Evolutionary conservation across 1,139 yeast genomes (phyloP).

Genomic region (Zhuliangozyma parablackwelliae): DNA sequence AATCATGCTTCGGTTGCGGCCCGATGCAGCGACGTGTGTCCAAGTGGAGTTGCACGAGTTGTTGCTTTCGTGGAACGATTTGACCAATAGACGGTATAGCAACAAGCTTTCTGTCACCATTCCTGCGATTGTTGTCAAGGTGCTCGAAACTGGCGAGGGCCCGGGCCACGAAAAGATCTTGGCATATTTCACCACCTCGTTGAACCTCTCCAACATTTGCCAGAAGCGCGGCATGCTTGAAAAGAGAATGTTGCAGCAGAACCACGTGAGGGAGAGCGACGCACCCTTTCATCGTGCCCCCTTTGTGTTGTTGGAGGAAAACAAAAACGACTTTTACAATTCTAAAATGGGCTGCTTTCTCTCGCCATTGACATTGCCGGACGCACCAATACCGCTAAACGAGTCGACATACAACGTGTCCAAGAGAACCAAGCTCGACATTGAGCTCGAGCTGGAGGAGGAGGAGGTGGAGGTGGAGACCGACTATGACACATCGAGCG

Average conservation of each 20-base stretch:
- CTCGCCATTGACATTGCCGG: constrained; percentile 64
- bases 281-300: constrained; percentile 80
- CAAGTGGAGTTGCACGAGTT: constrained; percentile 32
- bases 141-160: constrained; percentile 20
- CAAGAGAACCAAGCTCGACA: constrained; percentile 4
- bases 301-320: constrained; percentile 54
- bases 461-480: too few relatives aligned
- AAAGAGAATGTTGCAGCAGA: constrained; percentile 53
- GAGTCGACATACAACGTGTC: constrained; percentile 8
- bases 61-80: constrained; percentile 55
- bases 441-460: constrained; percentile 3
- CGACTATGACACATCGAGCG: not conserved
- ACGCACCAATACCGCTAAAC: constrained; percentile 59
- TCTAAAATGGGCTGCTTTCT: constrained; percentile 48
- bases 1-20: constrained; percentile 20
- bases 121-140: constrained; percentile 37
- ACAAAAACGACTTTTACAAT: constrained; percentile 42
- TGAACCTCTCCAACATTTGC: constrained; percentile 56
- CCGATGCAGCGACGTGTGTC: constrained; percentile 14
- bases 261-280: constrained; percentile 67
- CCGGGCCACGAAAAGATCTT: constrained; percentile 16
- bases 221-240: constrained; percentile 48
- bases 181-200: constrained; percentile 45
- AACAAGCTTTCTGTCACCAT: constrained; percentile 48
- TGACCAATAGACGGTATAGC: constrained; percentile 65